These are phyloP conservation scores for Polymyxa betae DNA, from an alignment of 208 protist genomes.

Conservation along the genomic window DNA sequence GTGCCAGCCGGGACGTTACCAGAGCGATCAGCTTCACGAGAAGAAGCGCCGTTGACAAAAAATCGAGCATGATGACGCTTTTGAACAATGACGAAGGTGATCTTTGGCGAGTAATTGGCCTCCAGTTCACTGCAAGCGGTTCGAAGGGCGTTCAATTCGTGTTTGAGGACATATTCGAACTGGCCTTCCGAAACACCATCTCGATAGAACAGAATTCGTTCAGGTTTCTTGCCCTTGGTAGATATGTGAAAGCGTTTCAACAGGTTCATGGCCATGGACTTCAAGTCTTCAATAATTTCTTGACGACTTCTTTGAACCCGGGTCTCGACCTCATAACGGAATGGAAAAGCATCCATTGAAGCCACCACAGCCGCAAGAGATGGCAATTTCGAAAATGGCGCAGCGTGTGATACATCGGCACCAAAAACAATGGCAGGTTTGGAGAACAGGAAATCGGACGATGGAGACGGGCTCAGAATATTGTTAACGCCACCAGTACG, in stretches of 20 bases:
- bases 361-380: slow-evolving; percentile 33
- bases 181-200: slow-evolving; percentile 35
- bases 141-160: slow-evolving; percentile 4
- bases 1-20: background rate
- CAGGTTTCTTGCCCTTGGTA: background rate
- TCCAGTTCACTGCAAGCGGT: slow-evolving; percentile 12
- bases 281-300: slow-evolving; percentile 6
- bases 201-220: slow-evolving; percentile 36
- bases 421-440: background rate
- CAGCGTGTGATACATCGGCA: background rate
- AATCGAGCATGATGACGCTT: slow-evolving; percentile 15
- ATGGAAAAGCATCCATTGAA: background rate
- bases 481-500: background rate
- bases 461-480: background rate
- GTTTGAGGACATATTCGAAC: slow-evolving; percentile 37
- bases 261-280: slow-evolving; percentile 30
- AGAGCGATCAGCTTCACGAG: background rate
- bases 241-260: background rate
- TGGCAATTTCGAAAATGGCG: background rate
- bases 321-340: background rate
- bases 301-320: background rate
- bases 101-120: background rate
- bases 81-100: slow-evolving; percentile 50
- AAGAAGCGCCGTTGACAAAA: background rate
- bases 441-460: background rate